Conservation (phyloP, 495 filamentous ascomycete species). For the Xeromyces bisporus region DNA sequence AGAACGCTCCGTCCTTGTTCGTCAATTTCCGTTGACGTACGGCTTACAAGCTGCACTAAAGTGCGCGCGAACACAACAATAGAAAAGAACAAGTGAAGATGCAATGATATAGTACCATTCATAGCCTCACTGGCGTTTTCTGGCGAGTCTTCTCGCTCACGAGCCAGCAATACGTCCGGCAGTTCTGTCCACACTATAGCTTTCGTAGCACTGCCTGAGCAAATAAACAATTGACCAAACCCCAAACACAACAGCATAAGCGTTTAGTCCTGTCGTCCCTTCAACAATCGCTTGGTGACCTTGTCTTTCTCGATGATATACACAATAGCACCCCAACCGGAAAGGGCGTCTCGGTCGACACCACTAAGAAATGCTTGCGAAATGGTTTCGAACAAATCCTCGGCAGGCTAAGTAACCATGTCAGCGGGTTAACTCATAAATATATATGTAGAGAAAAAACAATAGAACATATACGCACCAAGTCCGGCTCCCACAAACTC, state of each 20-base stretch:
- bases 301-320: constrained; percentile 99
- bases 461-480: constrained; percentile 59
- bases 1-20: no score
- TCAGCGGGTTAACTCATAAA: constrained; percentile 11
- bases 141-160: no score
- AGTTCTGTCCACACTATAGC: no score
- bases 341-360: constrained; percentile 88
- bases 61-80: no score
- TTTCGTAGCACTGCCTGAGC: no score
- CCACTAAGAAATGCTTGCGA: constrained; percentile 93
- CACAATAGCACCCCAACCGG: constrained; percentile 95
- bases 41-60: no score
- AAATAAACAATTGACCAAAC: not conserved
- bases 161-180: no score
- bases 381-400: constrained; percentile 95
- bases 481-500: constrained; percentile 90
- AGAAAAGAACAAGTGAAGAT: no score
- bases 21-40: no score
- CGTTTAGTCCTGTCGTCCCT: constrained; percentile 58
- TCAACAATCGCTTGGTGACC: constrained; percentile 93
- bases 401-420: constrained; percentile 44
- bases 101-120: no score
- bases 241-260: not conserved
- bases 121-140: no score
- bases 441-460: not conserved